Evolutionary conservation across 2,329 filamentous ascomycete species (phyloP).

Genomic region (Erysiphe pulchra): DNA sequence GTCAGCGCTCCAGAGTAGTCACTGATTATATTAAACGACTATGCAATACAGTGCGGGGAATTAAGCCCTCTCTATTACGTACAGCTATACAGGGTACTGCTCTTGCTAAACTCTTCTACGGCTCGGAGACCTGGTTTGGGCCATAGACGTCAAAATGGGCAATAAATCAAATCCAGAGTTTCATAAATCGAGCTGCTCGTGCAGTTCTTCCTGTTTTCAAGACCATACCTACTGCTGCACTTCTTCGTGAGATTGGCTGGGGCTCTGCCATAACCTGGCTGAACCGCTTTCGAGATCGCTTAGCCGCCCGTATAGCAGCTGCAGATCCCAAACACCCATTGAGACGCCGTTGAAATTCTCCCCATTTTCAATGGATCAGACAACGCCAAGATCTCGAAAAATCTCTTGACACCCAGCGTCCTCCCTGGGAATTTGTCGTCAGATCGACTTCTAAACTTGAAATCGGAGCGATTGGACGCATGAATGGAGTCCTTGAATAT

Average conservation of each 20-base stretch:
- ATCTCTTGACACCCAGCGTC: not conserved
- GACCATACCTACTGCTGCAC: not conserved
- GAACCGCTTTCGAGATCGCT: not conserved
- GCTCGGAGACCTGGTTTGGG: not conserved
- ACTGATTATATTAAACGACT: too few species aligned
- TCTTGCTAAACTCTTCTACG: too few species aligned
- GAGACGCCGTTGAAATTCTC: not conserved
- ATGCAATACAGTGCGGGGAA: too few species aligned
- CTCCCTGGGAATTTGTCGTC: not conserved
- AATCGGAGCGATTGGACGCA: not conserved
- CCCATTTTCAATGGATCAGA: not conserved
- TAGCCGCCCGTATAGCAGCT: not conserved
- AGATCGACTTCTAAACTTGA: not conserved
- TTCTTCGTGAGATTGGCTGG: not conserved
- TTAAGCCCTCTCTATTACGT: too few species aligned
- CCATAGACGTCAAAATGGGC: not conserved
- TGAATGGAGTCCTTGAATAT: too few species aligned
- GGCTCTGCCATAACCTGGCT: not conserved
- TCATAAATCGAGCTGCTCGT: not conserved
- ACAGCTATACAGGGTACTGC: too few species aligned
- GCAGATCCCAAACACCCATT: not conserved
- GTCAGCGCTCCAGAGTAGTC: too few species aligned
- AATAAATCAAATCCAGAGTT: not conserved
- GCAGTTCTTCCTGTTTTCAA: not conserved
- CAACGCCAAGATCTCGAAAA: not conserved